phyloP scores from a whole-genome alignment of 1,284 basidiomycete genomes.

The Fomes fomentarius region DNA sequence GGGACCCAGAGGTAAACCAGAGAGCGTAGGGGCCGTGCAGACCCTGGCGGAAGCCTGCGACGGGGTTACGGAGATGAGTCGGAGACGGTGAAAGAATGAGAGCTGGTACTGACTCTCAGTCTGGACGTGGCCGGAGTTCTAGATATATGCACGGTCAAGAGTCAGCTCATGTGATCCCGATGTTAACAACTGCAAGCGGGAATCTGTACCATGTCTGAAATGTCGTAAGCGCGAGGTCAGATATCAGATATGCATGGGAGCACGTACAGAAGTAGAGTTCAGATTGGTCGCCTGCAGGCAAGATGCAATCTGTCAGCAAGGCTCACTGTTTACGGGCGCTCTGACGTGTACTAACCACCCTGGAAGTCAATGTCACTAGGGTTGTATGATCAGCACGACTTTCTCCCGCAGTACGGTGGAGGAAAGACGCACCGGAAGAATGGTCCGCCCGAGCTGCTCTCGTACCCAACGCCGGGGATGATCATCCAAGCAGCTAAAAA shows the following conservation, averaged over 20 bases:
- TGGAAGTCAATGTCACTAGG: conserved; percentile 5
- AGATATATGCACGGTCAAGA: neutral
- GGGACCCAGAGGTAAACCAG: conserved; percentile 43
- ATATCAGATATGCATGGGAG: neutral
- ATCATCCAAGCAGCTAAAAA: conserved; percentile 37
- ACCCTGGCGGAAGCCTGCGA: conserved; percentile 39
- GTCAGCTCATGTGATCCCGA: no score
- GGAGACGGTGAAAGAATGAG: neutral
- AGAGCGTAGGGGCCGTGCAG: conserved; percentile 51
- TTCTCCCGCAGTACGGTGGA: neutral
- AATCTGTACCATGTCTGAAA: neutral
- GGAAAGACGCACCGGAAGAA: conserved; percentile 45
- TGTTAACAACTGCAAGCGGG: no score
- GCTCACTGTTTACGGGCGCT: neutral
- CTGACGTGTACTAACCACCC: neutral
- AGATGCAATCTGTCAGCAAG: neutral
- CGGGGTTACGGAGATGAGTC: neutral
- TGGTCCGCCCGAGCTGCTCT: conserved; percentile 45
- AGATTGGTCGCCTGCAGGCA: neutral
- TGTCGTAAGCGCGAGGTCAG: neutral
- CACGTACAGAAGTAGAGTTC: conserved; percentile 5
- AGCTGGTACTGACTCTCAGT: conserved; percentile 17
- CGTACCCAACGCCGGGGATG: conserved; percentile 44
- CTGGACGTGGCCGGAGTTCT: conserved; percentile 38
- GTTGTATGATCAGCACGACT: neutral